These are phyloP conservation scores for Truncatella angustata DNA, from an alignment of 2,329 filamentous ascomycete species.

Conservation along the genomic window DNA sequence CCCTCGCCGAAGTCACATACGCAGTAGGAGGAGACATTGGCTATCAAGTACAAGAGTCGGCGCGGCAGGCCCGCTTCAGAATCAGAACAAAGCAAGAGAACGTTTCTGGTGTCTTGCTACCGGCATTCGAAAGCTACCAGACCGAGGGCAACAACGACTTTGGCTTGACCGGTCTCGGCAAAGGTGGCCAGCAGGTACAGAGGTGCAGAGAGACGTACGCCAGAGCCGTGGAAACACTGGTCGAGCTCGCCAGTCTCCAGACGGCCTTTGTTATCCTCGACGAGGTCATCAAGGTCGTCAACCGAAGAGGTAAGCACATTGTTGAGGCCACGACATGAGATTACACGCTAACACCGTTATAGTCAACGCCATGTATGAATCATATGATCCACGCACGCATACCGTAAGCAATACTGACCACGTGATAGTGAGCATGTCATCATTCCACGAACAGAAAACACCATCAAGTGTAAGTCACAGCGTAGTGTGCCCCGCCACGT, in stretches of 20 bases:
- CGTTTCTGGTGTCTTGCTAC: conserved; percentile 92
- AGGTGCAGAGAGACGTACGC: conserved; percentile 94
- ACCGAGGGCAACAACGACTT: conserved; percentile 94
- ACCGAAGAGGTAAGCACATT: conserved; percentile 74
- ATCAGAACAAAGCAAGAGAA: conserved; percentile 97
- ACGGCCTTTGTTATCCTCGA: conserved; percentile 97
- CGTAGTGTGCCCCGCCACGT: too few species aligned
- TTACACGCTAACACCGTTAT: conserved; percentile 8
- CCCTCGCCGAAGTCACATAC: conserved; percentile 94
- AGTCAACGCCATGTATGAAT: conserved; percentile 85
- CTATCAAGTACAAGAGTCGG: conserved; percentile 96
- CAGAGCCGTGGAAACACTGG: conserved; percentile 89
- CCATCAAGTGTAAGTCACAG: conserved; percentile 78
- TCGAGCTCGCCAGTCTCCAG: conserved; percentile 92
- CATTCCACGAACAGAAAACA: conserved; percentile 96
- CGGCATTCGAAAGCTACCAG: conserved; percentile 87
- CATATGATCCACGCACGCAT: too few species aligned
- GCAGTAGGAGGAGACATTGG: conserved; percentile 93
- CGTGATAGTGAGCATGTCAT: conserved; percentile 78
- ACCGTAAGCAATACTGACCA: not conserved
- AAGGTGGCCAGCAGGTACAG: conserved; percentile 96
- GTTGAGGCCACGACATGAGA: not conserved
- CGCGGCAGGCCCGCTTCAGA: conserved; percentile 87
- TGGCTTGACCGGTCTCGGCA: conserved; percentile 89
- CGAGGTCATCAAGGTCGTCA: conserved; percentile 99